Evolutionary conservation across 106 monocot species (phyloP).

Genomic region (Gastrodia elata): DNA sequence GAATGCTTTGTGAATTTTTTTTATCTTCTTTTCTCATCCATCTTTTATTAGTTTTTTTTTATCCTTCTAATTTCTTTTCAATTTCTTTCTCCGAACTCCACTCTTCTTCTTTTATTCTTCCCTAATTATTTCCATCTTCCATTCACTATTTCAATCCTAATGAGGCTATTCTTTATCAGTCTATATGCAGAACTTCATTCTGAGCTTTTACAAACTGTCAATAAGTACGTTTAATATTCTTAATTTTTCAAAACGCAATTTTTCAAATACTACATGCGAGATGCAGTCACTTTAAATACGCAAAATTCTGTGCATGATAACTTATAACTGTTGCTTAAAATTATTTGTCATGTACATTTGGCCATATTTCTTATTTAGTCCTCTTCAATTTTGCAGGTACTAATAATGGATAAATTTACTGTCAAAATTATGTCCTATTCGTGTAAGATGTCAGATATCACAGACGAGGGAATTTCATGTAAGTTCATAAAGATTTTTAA

Average conservation of each 20-base stretch:
- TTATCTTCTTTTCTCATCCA: too few species aligned
- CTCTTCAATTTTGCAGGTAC: conserved; percentile 34
- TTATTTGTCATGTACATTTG: neutral
- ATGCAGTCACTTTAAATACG: neutral
- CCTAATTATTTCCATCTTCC: too few species aligned
- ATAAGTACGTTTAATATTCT: neutral
- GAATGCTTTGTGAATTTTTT: too few species aligned
- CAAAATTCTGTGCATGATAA: neutral
- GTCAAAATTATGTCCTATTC: conserved; percentile 83
- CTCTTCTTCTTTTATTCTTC: too few species aligned
- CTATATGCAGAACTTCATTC: neutral
- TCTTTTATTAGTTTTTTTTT: too few species aligned
- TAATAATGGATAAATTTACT: conserved; percentile 92
- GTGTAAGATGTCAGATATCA: conserved; percentile 98
- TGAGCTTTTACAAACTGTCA: neutral
- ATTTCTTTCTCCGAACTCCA: too few species aligned
- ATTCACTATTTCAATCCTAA: too few species aligned
- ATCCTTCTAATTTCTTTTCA: too few species aligned
- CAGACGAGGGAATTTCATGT: conserved; percentile 93
- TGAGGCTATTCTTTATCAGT: neutral
- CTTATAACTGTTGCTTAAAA: neutral
- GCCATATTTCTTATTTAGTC: neutral
- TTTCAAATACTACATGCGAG: neutral
- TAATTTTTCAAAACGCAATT: neutral
- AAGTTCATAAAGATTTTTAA: conserved; percentile 14